Evolutionary conservation across 78 protist species (phyloP).

Genomic region (Dictyostelium discoideum): dicty_2.7 NC_007088.5:3653001-3653500

Average conservation of each 20-base stretch:
- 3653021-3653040: constrained; percentile 78
- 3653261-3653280: constrained; percentile 95
- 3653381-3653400: constrained; percentile 87
- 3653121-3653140: too few species aligned
- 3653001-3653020: constrained; percentile 58
- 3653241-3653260: constrained; percentile 93
- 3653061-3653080: constrained; percentile 86
- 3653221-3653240: constrained; percentile 95
- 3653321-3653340: constrained; percentile 96
- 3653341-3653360: constrained; percentile 94
- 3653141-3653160: background rate
- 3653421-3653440: constrained; percentile 94
- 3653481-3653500: constrained; percentile 91
- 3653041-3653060: constrained; percentile 71
- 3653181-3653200: too few species aligned
- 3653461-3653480: constrained; percentile 92
- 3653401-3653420: constrained; percentile 89
- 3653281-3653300: constrained; percentile 84
- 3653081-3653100: constrained; percentile 90
- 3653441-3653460: constrained; percentile 92
- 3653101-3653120: background rate
- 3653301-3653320: constrained; percentile 95
- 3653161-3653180: background rate
- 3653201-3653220: too few species aligned
- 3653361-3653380: constrained; percentile 95